Conservation (phyloP, 2,329 filamentous ascomycete genomes). For the Dactylellina parvicollis region DNA sequence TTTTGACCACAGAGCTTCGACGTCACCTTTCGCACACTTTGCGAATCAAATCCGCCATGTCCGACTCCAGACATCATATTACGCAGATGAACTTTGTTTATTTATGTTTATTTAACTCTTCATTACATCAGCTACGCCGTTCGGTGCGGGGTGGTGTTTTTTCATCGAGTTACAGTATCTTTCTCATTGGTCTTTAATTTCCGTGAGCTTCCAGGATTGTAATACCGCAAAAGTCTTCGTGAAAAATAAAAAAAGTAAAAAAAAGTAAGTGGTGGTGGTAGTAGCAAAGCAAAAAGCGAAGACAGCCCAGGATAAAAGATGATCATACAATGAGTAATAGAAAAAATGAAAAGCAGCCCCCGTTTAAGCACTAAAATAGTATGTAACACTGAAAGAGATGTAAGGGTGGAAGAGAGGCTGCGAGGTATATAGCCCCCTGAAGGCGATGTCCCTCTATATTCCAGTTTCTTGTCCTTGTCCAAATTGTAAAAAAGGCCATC, state of each 20-base stretch:
- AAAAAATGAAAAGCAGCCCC: conserved; percentile 45
- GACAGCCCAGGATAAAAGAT: conserved; percentile 54
- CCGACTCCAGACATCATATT: no score
- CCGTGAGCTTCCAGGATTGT: conserved; percentile 26
- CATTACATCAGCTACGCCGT: conserved; percentile 51
- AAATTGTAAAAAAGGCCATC: no score
- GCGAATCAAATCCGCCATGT: no score
- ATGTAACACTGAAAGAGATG: conserved; percentile 54
- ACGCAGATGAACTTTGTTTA: no score
- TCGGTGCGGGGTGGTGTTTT: conserved; percentile 26
- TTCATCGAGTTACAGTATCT: conserved; percentile 54
- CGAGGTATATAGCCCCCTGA: background rate
- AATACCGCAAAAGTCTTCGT: conserved; percentile 40
- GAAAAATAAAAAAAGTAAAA: conserved; percentile 47
- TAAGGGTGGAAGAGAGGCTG: conserved; percentile 13
- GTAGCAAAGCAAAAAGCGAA: conserved; percentile 51
- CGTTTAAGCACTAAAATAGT: conserved; percentile 54
- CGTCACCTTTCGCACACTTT: no score
- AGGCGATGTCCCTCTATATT: background rate
- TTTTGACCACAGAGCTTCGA: no score
- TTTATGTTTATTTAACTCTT: conserved; percentile 32
- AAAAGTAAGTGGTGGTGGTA: conserved; percentile 45
- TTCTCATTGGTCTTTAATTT: conserved; percentile 48
- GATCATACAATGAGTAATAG: conserved; percentile 53
- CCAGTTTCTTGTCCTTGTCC: conserved; percentile 6